Conservation (phyloP, 2,329 filamentous ascomycete species). For the Myriosclerotinia duriaeana region DNA sequence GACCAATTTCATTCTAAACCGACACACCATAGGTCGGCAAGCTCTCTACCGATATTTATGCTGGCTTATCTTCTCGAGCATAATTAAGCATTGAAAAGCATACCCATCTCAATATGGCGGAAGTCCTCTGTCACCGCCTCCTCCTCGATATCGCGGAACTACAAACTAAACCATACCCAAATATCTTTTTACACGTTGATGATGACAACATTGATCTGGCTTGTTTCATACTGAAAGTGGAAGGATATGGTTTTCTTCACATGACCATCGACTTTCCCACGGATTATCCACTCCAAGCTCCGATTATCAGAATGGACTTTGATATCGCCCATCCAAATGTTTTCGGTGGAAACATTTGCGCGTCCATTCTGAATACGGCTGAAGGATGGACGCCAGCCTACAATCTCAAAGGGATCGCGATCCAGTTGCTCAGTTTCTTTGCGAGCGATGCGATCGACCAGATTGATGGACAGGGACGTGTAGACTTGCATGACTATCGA, state of each 20-base stretch:
- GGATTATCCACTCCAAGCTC: conserved; percentile 46
- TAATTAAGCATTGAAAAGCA: neutral
- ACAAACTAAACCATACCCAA: conserved; percentile 48
- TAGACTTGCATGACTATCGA: conserved; percentile 39
- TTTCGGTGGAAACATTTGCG: conserved; percentile 48
- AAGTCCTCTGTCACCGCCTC: conserved; percentile 37
- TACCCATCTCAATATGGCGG: neutral
- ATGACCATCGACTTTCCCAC: conserved; percentile 44
- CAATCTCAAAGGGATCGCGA: conserved; percentile 50
- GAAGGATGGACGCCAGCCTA: conserved; percentile 52
- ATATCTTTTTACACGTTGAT: conserved; percentile 45
- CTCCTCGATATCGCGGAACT: conserved; percentile 50
- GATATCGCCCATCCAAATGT: conserved; percentile 47
- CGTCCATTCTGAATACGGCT: conserved; percentile 46
- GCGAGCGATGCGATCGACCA: conserved; percentile 49
- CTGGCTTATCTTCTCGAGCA: too few species aligned
- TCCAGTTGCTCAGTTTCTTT: conserved; percentile 55
- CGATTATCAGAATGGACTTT: conserved; percentile 46
- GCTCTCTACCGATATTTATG: neutral
- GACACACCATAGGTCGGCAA: neutral
- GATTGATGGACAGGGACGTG: conserved; percentile 29
- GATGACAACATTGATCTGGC: conserved; percentile 43
- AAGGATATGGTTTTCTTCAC: conserved; percentile 45
- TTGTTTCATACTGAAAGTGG: conserved; percentile 48
- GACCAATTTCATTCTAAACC: neutral